Evolutionary conservation across 768 basidiomycete genomes (phyloP), one percentile per base, ranked within the genome.

Genomic region (Rhodosporidiobolus sp.): DNA sequence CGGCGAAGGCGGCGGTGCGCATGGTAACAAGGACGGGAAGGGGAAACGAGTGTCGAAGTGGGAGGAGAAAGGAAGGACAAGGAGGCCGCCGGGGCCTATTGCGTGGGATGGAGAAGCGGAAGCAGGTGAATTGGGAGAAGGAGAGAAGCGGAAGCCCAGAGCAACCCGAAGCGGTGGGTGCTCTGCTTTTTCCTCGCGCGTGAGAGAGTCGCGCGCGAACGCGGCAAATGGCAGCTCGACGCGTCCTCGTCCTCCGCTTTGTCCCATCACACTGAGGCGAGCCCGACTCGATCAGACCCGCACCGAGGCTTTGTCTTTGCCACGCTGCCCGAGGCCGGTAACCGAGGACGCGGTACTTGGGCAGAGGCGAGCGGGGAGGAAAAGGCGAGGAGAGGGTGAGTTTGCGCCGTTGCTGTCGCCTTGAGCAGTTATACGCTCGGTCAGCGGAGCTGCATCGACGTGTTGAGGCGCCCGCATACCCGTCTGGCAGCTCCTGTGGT

Each of bases 1-100:
- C 53, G 9, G 50, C 17, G 50, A 72, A 26, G 30, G 58, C 48
- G 54, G 43, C 9, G 14, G 70, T 53, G 20, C 70, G 65, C 70
- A 72, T 72, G 30, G 46, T 32, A 52, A 5, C 12, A 26, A 34
- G 38, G 43, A 24, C 16, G 24, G n/a, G 14, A 2, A 11, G 45
- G 55, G 32, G 17, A 30, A 26, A 32, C 16, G 34, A n/a, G 35
- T 20, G 24, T 34, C 1, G 52, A 9, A 24, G 22, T 6, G 16
- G 20, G 49, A 24, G 67, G 10, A 7, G 65, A 26, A 8, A 26
- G 45, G 9, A 32, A 34, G 4, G 24, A n/a, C 35, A 50, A n/a
- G 35, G 16, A 2, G 26, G 26, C 46, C 4, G 38, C 35, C 35
- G 34, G 58, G 24, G 48, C 30, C 28, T 32, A 38, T 17, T n/a